phyloP scores from a whole-genome alignment of 805 yeast species.

The Lipomyces chichibuensis region DNA sequence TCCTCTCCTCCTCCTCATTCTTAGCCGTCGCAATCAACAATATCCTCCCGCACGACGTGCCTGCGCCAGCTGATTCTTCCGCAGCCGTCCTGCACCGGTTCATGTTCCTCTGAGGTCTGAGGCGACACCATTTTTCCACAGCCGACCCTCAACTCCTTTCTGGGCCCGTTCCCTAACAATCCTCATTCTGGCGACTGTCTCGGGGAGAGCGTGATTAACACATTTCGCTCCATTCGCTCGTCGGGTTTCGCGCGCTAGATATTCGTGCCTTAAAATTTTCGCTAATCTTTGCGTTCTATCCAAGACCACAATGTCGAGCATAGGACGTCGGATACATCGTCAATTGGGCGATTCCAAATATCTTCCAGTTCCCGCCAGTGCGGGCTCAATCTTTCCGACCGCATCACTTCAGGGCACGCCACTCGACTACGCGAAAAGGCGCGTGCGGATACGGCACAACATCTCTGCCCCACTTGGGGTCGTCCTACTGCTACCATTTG shows the following conservation, averaged over 20 bases:
- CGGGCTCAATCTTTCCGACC: neutral
- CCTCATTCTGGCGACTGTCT: neutral
- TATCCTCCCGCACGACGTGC: neutral
- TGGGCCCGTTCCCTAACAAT: neutral
- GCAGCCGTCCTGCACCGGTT: neutral
- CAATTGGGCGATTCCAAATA: neutral
- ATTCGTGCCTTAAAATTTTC: neutral
- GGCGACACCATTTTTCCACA: neutral
- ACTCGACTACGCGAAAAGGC: conserved; percentile 19
- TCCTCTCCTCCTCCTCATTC: conserved; percentile 1
- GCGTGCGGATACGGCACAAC: conserved; percentile 30
- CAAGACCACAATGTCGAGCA: neutral
- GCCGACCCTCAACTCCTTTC: neutral
- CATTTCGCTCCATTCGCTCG: neutral
- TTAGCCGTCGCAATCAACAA: neutral
- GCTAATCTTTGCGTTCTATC: neutral
- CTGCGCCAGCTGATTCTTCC: neutral
- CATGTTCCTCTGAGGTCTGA: neutral
- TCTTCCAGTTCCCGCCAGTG: neutral
- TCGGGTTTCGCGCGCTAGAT: neutral
- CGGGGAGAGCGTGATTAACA: neutral
- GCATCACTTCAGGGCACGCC: neutral
- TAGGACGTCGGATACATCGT: neutral
- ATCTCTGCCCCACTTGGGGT: conserved; percentile 26
- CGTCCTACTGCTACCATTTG: conserved; percentile 15